Base-by-base conservation (phyloP, 2,329 filamentous ascomycete species). In the Dactylonectria macrodidyma region DNA sequence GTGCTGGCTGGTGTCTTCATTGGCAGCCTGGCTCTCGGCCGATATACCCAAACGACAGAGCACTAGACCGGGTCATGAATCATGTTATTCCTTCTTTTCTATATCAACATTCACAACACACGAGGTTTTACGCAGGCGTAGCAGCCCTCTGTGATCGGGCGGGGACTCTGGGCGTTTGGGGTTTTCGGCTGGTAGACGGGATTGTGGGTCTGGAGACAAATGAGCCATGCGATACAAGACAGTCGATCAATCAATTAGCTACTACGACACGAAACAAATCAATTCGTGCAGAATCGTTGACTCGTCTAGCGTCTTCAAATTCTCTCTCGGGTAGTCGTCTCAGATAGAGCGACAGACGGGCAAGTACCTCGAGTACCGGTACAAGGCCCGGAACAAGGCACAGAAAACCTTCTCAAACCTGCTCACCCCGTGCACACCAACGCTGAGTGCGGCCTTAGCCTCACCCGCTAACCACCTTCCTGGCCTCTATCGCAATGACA, bases 11-110 rank as follows among this genome's bases (percentile, higher is more conserved):
- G 93, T 41, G 88, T 92, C 2, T 98, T 98, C 77, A 78, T 97
- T n/a, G 95, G 95, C 26, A 96, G 96, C 79, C 82, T 98, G 50
- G 88, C 89, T 0, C 87, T 96, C 68, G 94, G 95, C 34, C 89
- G 95, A 71, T 96, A 90, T 75, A 84, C 84, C 33, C 77, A 84
- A 51, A 72, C 82, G 24, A 80, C 82, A 14, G 88, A 88, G 61
- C 88, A 91, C 59, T 80, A 71, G 58, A 65, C 16, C 16, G 44
- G n/a, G 9, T 19, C 19, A 33, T 16, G 7, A 55, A n/a, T 48
- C 30, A 12, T 12, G n/a, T 14, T 36, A 5, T 10, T 26, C 14
- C 3, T 30, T n/a, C 57, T 47, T n/a, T 34, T 38, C 11, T 51
- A 24, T 7, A 12, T 3, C 26, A 16, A 8, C 14, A 33, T 46